Percentiles rank a stretch among this genome's conserved stretches.
Evolutionary conservation across 2,329 filamentous ascomycete species (phyloP).

Genomic region (Apiospora saccharicola): DNA sequence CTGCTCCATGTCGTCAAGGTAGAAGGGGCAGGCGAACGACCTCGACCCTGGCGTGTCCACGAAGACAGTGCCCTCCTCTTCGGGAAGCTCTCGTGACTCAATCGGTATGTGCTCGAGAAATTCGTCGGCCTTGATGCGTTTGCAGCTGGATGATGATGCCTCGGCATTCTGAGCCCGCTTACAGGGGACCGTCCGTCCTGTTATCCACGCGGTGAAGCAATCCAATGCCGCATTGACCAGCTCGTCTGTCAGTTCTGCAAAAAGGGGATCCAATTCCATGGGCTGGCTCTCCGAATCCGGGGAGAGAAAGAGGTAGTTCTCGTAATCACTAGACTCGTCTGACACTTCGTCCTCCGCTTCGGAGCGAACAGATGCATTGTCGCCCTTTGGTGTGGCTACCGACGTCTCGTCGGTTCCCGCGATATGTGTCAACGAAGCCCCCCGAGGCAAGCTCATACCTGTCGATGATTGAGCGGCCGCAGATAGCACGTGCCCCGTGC

Average conservation of each 20-base stretch:
- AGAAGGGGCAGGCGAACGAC: background rate
- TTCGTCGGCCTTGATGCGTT: background rate
- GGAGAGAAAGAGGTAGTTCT: no score
- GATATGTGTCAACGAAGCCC: background rate
- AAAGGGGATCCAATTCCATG: no score
- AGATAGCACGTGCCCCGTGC: background rate
- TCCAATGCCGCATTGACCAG: no score
- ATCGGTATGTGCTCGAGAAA: background rate
- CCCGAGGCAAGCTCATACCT: background rate
- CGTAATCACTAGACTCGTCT: no score
- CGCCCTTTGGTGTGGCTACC: background rate
- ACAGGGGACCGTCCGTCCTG: no score
- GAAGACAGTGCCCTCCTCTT: background rate
- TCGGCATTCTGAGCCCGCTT: background rate
- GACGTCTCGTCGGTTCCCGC: background rate
- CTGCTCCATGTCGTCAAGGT: fast-evolving
- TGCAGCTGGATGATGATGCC: no score
- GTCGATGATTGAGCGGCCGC: background rate
- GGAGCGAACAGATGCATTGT: no score
- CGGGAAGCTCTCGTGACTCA: background rate
- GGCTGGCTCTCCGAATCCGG: no score
- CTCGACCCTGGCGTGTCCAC: background rate
- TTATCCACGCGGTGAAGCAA: no score
- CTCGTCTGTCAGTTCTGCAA: no score
- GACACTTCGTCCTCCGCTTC: no score